Evolutionary conservation across 1,284 basidiomycete genomes (phyloP), one percentile per base, ranked within the genome.

Genomic region (Neolentinus lepideus): DNA sequence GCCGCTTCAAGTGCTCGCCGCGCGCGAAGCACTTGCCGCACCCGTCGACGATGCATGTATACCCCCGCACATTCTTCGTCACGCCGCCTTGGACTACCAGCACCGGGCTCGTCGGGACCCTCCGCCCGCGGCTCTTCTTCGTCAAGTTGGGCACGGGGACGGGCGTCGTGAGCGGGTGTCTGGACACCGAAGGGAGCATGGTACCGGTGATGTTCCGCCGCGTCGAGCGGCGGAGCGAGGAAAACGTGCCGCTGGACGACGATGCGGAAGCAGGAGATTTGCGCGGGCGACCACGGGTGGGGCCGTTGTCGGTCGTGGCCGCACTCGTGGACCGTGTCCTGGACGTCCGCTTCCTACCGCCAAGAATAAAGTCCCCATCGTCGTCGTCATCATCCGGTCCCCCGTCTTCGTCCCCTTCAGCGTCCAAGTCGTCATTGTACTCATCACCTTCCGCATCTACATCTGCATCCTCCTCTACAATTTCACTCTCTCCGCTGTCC

Each of bases 21-120:
- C 89, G 74, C 53, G 81, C 81, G 68, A 92, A 90, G 60, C 84
- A 85, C 72, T 91, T 92, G 46, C 84, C 85, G 67, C 89, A 92
- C 10, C 84, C 88, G 38, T 78, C 74, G 27, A 90, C 87, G 59
- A 78, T 78, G 71, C 90, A 92, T 55, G 78, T 75, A 67, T 89
- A 88, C 63, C 79, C 78, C 59, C 88, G 75, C 54, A 75, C 75
- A 59, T 76, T 77, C 71, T 67, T 70, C 64, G 63, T 65, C 50
- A 61, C 64, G 59, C 69, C 71, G 57, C 36, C 36, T 65, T 58
- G 64, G 61, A 64, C 33, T 63, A 76, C 63, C 64, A 82, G 60
- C 52, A 67, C 66, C 33, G 70, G 65, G n/a, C 63, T 72, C 2
- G 85, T 88, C 10, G 86, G 86, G 27, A 89, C 86, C 12, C 83